Base-by-base conservation (phyloP, 345 rosid species). In the Aethionema arabicum region DNA sequence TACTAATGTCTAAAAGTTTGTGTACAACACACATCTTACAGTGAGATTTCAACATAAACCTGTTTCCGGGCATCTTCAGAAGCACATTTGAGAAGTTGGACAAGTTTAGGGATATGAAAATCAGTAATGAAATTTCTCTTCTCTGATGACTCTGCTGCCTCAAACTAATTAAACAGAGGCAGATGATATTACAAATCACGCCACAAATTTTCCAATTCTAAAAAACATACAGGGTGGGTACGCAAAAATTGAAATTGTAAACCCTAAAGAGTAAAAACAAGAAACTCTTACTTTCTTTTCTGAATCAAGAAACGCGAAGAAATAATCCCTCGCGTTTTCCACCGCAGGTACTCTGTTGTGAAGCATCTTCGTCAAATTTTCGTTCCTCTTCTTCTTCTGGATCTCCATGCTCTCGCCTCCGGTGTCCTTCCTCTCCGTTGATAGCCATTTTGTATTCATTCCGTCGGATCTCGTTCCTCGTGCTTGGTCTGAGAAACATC, bases 351-450 rank as follows among this genome's bases (percentile, higher is more conserved):
- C 53, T 6, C 83, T 88, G 33, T 88, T 90, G 15, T 92, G 90
- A 12, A 92, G 75, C 75, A 85, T 88, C 80, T 88, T 88, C 72
- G 76, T 85, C 7, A 88, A 68, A 73, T 78, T 85, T 64, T 88
- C 96, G 54, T 88, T 92, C 49, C 96, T 70, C 45, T 81, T 81
- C 36, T 78, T 88, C 84, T 88, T 88, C 62, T 92, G 78, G 81
- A 85, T 88, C 88, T 88, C 92, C 82, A 65, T 88, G 90, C 65
- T 88, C 96, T 53, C 96, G 74, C 56, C 96, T 80, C 69, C 96
- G 74, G 40, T 92, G 78, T 10, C 90, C 96, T 54, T 88, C 96
- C 10, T 85, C 96, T 27, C 87, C 87, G 32, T 83, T 87, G 5
- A 85, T 90, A 42, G 87, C 80, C 36, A 80, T 86, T 77, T 88